Evolutionary conservation across 768 basidiomycete genomes (phyloP).

Genomic region (Trametes elegans): DNA sequence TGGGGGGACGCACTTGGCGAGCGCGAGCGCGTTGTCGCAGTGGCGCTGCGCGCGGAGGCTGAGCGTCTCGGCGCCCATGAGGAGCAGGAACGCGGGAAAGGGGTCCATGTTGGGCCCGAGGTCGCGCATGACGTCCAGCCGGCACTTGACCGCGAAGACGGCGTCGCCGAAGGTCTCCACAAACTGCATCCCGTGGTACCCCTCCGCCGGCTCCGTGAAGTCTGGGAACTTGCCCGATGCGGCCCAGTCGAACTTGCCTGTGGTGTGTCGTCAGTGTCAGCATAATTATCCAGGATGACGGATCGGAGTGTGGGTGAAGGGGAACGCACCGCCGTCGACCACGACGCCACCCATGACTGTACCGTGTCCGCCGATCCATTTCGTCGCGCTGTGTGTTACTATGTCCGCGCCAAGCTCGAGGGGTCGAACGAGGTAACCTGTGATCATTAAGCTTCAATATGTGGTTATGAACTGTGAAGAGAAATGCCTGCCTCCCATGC

Average conservation of each 20-base stretch:
- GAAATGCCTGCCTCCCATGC: constrained; percentile 53
- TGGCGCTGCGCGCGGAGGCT: constrained; percentile 74
- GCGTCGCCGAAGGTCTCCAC: constrained; percentile 62
- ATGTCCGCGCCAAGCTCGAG: constrained; percentile 82
- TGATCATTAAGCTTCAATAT: background rate
- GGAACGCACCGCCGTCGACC: constrained; percentile 58
- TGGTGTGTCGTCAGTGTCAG: background rate
- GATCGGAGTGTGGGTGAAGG: background rate
- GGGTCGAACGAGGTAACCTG: constrained; percentile 62
- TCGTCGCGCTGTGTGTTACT: constrained; percentile 75
- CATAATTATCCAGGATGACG: no score
- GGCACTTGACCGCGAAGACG: constrained; percentile 66
- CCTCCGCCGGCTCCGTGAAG: constrained; percentile 73
- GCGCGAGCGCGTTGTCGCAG: constrained; percentile 63
- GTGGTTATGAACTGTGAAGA: background rate
- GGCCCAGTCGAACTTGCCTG: constrained; percentile 73
- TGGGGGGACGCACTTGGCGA: constrained; percentile 47
- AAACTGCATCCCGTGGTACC: constrained; percentile 72
- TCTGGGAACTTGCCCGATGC: constrained; percentile 67
- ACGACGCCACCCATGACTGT: constrained; percentile 78
- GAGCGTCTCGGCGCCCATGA: constrained; percentile 79
- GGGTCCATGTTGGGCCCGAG: constrained; percentile 69
- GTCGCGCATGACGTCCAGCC: constrained; percentile 64
- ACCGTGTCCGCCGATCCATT: constrained; percentile 85
- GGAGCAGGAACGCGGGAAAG: constrained; percentile 69